These are phyloP conservation scores for Bipolaris bicolor DNA, from an alignment of 2,329 filamentous ascomycete species.

Conservation along the genomic window DNA sequence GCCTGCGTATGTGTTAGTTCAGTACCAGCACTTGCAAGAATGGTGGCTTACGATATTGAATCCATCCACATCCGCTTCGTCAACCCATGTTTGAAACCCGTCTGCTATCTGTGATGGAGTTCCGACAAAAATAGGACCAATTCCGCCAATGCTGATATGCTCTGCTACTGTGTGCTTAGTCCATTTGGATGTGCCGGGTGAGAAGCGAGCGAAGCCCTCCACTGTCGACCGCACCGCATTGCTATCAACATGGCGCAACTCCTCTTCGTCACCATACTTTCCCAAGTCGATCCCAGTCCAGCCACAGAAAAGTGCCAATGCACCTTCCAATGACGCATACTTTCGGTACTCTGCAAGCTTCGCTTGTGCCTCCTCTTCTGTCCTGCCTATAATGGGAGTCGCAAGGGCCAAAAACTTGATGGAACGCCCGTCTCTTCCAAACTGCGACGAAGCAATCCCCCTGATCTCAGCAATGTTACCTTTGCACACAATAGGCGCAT, in stretches of 20 bases:
- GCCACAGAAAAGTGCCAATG: slow-evolving; percentile 72
- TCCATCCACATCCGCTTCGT: slow-evolving; percentile 73
- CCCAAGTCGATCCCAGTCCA: slow-evolving; percentile 74
- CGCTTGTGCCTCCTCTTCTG: slow-evolving; percentile 68
- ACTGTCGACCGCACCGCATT: slow-evolving; percentile 66
- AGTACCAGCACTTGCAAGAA: not conserved
- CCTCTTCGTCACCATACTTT: slow-evolving; percentile 67
- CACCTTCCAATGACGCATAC: slow-evolving; percentile 70
- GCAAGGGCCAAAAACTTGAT: slow-evolving; percentile 74
- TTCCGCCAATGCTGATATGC: slow-evolving; percentile 70
- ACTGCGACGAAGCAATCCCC: slow-evolving; percentile 58
- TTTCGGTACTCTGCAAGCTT: slow-evolving; percentile 68
- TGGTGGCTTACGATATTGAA: slow-evolving; percentile 69
- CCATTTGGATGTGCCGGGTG: slow-evolving; percentile 69
- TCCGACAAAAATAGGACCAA: slow-evolving; percentile 69
- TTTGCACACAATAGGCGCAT: slow-evolving; percentile 66
- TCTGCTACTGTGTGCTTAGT: slow-evolving; percentile 73
- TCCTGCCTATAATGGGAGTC: slow-evolving; percentile 68
- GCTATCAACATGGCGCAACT: slow-evolving; percentile 65
- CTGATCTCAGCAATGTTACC: slow-evolving; percentile 69
- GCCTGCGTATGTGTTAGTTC: slow-evolving; percentile 44
- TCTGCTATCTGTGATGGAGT: slow-evolving; percentile 70
- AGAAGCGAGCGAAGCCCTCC: slow-evolving; percentile 62
- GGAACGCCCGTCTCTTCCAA: slow-evolving; percentile 62
- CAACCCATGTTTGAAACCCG: slow-evolving; percentile 69